Evolutionary conservation across 2,329 filamentous ascomycete genomes (phyloP).

Genomic region (Fusarium chuoi): DNA sequence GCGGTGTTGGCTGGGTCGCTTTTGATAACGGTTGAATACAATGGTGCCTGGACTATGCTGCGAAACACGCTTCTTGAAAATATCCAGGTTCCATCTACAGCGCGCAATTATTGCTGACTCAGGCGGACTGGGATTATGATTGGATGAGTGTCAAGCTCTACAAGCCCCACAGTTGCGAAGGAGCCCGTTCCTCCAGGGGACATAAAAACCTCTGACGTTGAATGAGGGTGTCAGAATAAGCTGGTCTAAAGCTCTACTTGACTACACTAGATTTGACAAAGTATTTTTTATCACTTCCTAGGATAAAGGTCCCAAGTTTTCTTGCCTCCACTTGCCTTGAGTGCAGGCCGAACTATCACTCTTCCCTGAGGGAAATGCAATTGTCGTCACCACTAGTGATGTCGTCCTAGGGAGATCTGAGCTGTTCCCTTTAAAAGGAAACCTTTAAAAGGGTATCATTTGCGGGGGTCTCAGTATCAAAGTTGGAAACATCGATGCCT

Average conservation of each 20-base stretch:
- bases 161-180: slow-evolving; percentile 5
- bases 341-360: background rate
- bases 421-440: background rate
- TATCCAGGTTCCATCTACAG: slow-evolving; percentile 38
- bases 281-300: background rate
- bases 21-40: slow-evolving; percentile 28
- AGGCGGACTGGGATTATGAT: slow-evolving; percentile 9
- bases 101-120: slow-evolving; percentile 40
- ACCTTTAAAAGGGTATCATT: background rate
- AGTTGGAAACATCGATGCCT: background rate
- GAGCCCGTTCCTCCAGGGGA: background rate
- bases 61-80: slow-evolving; percentile 46
- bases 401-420: background rate
- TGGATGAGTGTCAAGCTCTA: background rate
- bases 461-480: background rate
- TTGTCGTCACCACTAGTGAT: background rate
- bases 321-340: background rate
- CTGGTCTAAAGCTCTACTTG: background rate
- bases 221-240: background rate
- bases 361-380: background rate
- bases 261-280: background rate
- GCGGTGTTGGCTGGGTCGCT: slow-evolving; percentile 35
- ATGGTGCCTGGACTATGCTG: slow-evolving; percentile 30
- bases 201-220: background rate
- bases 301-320: background rate